Percentiles rank a stretch among this genome's conserved stretches.
These are phyloP conservation scores for Mycena rebaudengoi DNA, from an alignment of 768 basidiomycete genomes.

Conservation along the genomic window DNA sequence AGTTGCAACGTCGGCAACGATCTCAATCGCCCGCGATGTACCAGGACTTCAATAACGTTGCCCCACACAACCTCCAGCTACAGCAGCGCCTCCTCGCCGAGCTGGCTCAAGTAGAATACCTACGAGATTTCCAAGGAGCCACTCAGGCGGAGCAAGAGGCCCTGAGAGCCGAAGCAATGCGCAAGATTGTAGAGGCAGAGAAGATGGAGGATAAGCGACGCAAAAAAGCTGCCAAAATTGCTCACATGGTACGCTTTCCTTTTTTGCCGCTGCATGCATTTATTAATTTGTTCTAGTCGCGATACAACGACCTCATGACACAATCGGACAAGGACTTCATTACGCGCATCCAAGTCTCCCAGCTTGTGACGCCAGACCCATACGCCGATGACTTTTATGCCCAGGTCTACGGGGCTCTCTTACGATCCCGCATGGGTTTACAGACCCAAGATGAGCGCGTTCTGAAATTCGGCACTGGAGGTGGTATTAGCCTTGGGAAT, in stretches of 20 bases:
- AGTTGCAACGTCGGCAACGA: slow-evolving; percentile 59
- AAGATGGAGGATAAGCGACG: slow-evolving; percentile 86
- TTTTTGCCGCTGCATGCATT: slow-evolving; percentile 6
- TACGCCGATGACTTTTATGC: slow-evolving; percentile 99
- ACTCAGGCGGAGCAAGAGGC: slow-evolving; percentile 73
- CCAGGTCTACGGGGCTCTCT: slow-evolving; percentile 89
- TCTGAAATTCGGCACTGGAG: slow-evolving; percentile 83
- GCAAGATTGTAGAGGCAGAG: slow-evolving; percentile 92
- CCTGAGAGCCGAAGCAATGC: slow-evolving; percentile 79
- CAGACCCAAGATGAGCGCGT: slow-evolving; percentile 80
- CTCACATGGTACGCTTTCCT: slow-evolving; percentile 75
- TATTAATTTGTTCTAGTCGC: slow-evolving; percentile 60
- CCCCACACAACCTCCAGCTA: slow-evolving; percentile 72
- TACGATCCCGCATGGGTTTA: slow-evolving; percentile 81
- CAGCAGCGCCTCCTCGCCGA: slow-evolving; percentile 83
- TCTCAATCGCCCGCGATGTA: slow-evolving; percentile 57
- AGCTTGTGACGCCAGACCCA: slow-evolving; percentile 96
- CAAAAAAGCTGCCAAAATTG: slow-evolving; percentile 84
- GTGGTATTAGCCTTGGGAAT: slow-evolving; percentile 87
- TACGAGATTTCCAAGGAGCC: slow-evolving; percentile 69
- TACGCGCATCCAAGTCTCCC: slow-evolving; percentile 98
- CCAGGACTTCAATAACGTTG: slow-evolving; percentile 61
- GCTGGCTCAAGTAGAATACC: slow-evolving; percentile 74
- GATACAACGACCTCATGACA: slow-evolving; percentile 95
- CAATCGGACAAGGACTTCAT: slow-evolving; percentile 99